phyloP scores from a whole-genome alignment of 192 early-diverging fungal species.

The Kappamyces sp. region DNA sequence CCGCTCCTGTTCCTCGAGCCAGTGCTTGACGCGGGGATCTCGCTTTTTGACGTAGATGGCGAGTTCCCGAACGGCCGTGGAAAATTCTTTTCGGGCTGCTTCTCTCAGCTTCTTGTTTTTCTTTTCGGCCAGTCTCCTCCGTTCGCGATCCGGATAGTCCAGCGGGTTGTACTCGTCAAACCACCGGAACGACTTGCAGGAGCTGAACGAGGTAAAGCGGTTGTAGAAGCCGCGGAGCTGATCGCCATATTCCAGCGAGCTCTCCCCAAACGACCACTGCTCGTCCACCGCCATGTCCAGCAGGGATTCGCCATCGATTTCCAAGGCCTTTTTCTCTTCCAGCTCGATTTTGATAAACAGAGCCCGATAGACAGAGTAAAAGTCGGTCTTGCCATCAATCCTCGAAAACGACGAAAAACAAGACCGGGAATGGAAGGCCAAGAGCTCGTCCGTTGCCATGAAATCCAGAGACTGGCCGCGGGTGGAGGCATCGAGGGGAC shows the following conservation, averaged over 20 bases:
- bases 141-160: slow-evolving; percentile 74
- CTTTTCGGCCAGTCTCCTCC: slow-evolving; percentile 82
- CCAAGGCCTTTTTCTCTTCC: slow-evolving; percentile 67
- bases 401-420: slow-evolving; percentile 70
- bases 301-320: slow-evolving; percentile 28
- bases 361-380: slow-evolving; percentile 71
- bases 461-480: slow-evolving; percentile 10
- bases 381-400: slow-evolving; percentile 49
- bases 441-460: slow-evolving; percentile 39
- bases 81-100: slow-evolving; percentile 46
- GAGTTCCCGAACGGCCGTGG: slow-evolving; percentile 51
- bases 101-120: slow-evolving; percentile 85
- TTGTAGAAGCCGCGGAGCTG: slow-evolving; percentile 44
- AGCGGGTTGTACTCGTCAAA: slow-evolving; percentile 77
- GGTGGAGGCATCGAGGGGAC: no score
- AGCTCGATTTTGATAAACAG: slow-evolving; percentile 72
- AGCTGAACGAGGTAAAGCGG: slow-evolving; percentile 74
- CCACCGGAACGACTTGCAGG: slow-evolving; percentile 89
- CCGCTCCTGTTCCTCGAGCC: slow-evolving; percentile 44
- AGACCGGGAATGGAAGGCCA: slow-evolving; percentile 73
- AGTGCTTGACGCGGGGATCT: slow-evolving; percentile 81
- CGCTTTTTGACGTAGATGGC: slow-evolving; percentile 74
- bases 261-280: slow-evolving; percentile 59
- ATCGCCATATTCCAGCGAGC: slow-evolving; percentile 59
- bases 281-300: slow-evolving; percentile 33